Base-by-base conservation (phyloP, 495 filamentous ascomycete genomes). In the Aspergillus coremiiformis region DNA sequence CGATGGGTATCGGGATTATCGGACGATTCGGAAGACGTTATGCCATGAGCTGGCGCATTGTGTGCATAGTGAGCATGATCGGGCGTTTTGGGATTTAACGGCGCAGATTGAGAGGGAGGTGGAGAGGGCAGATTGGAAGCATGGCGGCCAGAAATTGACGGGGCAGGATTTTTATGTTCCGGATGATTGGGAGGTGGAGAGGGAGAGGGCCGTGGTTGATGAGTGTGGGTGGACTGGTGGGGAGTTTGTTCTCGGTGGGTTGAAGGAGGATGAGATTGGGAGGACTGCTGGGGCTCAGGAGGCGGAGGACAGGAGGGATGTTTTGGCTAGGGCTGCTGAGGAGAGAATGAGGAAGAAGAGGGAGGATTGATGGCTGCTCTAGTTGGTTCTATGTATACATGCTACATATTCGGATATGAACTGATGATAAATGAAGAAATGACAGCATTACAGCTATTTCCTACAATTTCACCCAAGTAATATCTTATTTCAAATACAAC, bases 41-140 rank as follows among this genome's bases (percentile, higher is more conserved):
- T 96, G 91, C 62, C 93, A 98, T 65, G 93, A 98, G 77, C 73
- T 98, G 37, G 84, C 92, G 64, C 93, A 98, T 67, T 95, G 91
- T 60, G 90, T 94, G 9, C 84, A 83, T 61, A 78, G 84, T 0
- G 79, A 85, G 1, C 93, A 98, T 67, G 90, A 96, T 67, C 70
- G 81, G 12, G 66, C 84, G 11, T 98, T 98, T 64, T 98, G 92
- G 92, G 78, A 88, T 49, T 63, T 97, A 69, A 90, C 84, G 50
- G 78, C 80, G 55, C 74, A 84, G 74, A 90, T 97, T 63, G 93
- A 96, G 76, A 76, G 70, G 53, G 91, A 96, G 78, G 91, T 96
- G 23, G 86, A 85, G 47, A 66, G 58, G 51, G 83, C 73, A 41
- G 93, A 96, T 74, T 95, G 84, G 82, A 84, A 68, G 58, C 68